Conservation (phyloP, 2,329 filamentous ascomycete genomes). For the Pseudogymnoascus destructans region DNA sequence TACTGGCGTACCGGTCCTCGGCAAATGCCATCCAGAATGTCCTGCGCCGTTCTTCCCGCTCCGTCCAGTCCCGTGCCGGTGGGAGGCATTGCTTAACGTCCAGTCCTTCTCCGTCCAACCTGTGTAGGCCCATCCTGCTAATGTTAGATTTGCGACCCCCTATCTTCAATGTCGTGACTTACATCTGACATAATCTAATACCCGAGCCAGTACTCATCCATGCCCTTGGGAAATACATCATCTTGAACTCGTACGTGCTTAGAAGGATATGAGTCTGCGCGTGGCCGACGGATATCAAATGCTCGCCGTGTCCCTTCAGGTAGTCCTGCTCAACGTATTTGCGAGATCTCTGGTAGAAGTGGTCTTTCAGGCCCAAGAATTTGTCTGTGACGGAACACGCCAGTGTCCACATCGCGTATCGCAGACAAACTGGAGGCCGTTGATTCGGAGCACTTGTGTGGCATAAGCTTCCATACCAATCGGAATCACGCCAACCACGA, state of each 20-base stretch:
- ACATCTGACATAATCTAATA: constrained; percentile 75
- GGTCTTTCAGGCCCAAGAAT: constrained; percentile 63
- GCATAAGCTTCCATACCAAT: constrained; percentile 8
- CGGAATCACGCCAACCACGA: not conserved
- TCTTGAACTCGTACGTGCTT: constrained; percentile 82
- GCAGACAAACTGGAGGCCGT: constrained; percentile 73
- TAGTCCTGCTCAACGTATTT: constrained; percentile 87
- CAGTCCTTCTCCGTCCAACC: constrained; percentile 66
- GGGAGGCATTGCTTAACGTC: constrained; percentile 89
- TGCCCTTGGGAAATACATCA: constrained; percentile 92
- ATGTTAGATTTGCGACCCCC: constrained; percentile 39
- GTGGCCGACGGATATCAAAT: constrained; percentile 73
- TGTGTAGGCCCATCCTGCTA: constrained; percentile 76
- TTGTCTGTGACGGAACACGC: constrained; percentile 79
- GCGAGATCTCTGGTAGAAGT: constrained; percentile 79
- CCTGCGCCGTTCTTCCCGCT: constrained; percentile 76
- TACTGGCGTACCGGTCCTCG: constrained; percentile 82
- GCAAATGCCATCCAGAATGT: constrained; percentile 95
- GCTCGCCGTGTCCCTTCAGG: constrained; percentile 83
- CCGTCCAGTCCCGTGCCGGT: constrained; percentile 83
- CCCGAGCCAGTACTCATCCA: constrained; percentile 85
- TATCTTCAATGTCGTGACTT: constrained; percentile 30
- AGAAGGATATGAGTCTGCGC: constrained; percentile 75
- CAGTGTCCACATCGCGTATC: constrained; percentile 93
- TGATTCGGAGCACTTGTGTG: constrained; percentile 57